These are phyloP conservation scores for Phytophthora niederhauseri DNA, from an alignment of 352 stramenopile species.

Conservation along the genomic window DNA sequence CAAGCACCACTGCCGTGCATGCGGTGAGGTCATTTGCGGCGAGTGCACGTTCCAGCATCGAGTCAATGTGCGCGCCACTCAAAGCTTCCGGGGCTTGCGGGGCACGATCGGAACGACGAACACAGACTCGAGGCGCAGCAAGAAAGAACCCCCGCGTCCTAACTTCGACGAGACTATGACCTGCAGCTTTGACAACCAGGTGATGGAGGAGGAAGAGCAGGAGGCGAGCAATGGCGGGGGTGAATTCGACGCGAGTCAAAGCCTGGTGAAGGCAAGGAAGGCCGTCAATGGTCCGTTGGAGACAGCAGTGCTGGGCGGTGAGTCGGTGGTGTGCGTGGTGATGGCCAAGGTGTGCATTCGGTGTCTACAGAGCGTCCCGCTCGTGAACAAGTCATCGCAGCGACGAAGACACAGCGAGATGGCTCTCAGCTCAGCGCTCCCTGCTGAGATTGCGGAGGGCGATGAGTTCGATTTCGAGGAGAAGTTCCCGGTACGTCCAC, in stretches of 20 bases:
- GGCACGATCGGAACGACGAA: constrained; percentile 25
- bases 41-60: constrained; percentile 53
- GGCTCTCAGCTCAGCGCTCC: constrained; percentile 8
- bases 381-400: constrained; percentile 39
- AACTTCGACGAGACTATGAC: constrained; percentile 43
- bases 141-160: constrained; percentile 1
- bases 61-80: constrained; percentile 46
- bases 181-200: constrained; percentile 38
- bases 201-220: constrained; percentile 1
- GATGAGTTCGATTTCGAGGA: constrained; percentile 10
- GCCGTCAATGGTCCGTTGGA: constrained; percentile 28
- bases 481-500: constrained; percentile 20
- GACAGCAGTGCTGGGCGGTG: constrained; percentile 29
- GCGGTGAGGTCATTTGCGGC: constrained; percentile 68
- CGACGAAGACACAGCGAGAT: constrained; percentile 32
- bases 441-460: constrained; percentile 1
- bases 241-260: constrained; percentile 31
- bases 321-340: constrained; percentile 45
- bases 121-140: constrained; percentile 12
- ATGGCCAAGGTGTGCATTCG: constrained; percentile 67
- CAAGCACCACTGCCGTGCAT: constrained; percentile 79
- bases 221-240: constrained; percentile 14
- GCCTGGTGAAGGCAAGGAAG: constrained; percentile 36
- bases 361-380: constrained; percentile 56
- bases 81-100: constrained; percentile 32